phyloP scores from a whole-genome alignment of 768 basidiomycete species.

The Podaxis carcinomalis region DNA sequence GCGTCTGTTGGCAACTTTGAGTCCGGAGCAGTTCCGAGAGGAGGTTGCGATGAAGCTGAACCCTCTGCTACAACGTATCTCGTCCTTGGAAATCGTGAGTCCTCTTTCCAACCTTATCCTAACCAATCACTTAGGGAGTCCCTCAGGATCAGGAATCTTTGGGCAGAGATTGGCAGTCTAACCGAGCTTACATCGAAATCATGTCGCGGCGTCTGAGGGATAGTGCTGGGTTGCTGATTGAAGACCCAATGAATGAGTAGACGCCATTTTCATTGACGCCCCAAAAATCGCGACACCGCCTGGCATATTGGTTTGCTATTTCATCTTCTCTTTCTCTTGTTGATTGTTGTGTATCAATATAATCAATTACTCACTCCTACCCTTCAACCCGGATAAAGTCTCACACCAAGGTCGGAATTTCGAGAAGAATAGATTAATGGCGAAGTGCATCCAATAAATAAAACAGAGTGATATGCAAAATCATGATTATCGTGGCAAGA shows the following conservation, averaged over 20 bases:
- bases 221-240: constrained; percentile 40
- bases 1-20: constrained; percentile 53
- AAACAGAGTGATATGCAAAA: not conserved
- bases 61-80: constrained; percentile 51
- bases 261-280: not conserved
- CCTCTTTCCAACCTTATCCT: constrained; percentile 7
- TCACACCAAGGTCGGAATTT: not conserved
- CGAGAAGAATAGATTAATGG: not conserved
- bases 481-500: constrained; percentile 65
- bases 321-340: not conserved
- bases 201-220: constrained; percentile 72
- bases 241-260: not conserved
- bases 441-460: constrained; percentile 8
- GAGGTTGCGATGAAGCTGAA: constrained; percentile 54
- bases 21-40: constrained; percentile 52
- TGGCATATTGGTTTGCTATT: not conserved
- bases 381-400: not conserved
- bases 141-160: constrained; percentile 38
- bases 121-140: not conserved
- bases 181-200: constrained; percentile 69
- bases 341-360: constrained; percentile 3
- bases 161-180: constrained; percentile 54
- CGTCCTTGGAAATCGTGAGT: constrained; percentile 38
- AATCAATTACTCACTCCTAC: not conserved
- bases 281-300: not conserved